A percentile compares a stretch with the other conserved stretches of the same genome.
These are phyloP conservation scores for Tuber microsphaerosporum DNA, from an alignment of 495 filamentous ascomycete genomes.

Conservation along the genomic window DNA sequence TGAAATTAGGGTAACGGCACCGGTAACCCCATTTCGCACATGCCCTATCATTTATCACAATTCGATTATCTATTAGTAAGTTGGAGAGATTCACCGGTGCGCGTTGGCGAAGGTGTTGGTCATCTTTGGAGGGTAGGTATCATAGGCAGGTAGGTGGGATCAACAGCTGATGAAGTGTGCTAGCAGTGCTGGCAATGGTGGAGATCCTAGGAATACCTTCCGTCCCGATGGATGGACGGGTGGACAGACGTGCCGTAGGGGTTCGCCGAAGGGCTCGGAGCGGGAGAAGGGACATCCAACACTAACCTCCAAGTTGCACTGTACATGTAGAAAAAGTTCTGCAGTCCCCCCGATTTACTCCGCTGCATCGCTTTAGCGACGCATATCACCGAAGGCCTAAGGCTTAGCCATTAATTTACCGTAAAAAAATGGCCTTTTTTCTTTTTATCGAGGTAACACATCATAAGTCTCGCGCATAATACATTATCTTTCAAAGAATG, in stretches of 20 bases:
- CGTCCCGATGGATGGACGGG: neutral
- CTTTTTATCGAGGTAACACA: neutral
- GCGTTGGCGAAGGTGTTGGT: neutral
- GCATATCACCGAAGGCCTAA: neutral
- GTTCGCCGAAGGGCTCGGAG: neutral
- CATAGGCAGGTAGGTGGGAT: neutral
- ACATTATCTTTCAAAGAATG: neutral
- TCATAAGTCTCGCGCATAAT: neutral
- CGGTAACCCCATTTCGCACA: neutral
- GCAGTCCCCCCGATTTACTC: neutral
- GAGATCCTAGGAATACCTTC: neutral
- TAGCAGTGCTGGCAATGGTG: neutral
- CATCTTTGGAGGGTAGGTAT: neutral
- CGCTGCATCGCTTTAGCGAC: neutral
- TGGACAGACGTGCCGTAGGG: neutral
- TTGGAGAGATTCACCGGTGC: neutral
- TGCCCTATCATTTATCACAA: slow-evolving; percentile 1
- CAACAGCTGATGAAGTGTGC: neutral
- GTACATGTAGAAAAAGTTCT: neutral
- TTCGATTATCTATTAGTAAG: neutral
- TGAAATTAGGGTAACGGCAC: neutral
- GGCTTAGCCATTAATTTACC: neutral
- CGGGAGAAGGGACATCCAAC: neutral
- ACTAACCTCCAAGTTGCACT: neutral
- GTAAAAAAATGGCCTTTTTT: neutral